These are phyloP conservation scores for Suhomyces choctaworum DNA, from an alignment of 1,139 yeast species.

Conservation along the genomic window DNA sequence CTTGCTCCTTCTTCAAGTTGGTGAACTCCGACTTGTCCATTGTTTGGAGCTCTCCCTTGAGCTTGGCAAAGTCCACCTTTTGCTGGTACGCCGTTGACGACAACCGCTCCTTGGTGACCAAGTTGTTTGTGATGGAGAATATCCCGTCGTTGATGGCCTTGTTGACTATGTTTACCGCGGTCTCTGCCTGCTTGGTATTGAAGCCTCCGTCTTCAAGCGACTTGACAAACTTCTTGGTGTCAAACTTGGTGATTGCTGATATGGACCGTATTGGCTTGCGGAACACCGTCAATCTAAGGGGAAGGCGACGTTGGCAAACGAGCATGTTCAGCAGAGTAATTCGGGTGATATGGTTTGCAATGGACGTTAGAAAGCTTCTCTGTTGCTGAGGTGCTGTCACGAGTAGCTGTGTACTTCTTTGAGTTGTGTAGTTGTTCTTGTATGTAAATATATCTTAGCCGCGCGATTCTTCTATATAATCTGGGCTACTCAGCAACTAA, in stretches of 20 bases:
- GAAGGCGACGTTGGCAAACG: too few relatives aligned
- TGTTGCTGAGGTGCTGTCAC: too few relatives aligned
- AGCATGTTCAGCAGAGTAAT: too few relatives aligned
- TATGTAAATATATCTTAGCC: too few relatives aligned
- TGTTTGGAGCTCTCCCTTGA: constrained; percentile 86
- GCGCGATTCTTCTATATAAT: too few relatives aligned
- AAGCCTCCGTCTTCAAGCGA: constrained; percentile 73
- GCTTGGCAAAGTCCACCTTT: constrained; percentile 92
- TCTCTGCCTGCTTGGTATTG: constrained; percentile 72
- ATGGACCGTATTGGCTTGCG: constrained; percentile 17
- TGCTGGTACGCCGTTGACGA: constrained; percentile 90
- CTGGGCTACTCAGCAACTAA: too few relatives aligned
- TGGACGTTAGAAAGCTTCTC: too few relatives aligned
- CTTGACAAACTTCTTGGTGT: constrained; percentile 74
- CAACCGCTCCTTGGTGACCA: constrained; percentile 79
- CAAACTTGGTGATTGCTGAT: constrained; percentile 56
- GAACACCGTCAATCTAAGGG: neutral
- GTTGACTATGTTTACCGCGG: constrained; percentile 73
- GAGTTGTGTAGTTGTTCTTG: too few relatives aligned
- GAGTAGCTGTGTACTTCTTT: too few relatives aligned
- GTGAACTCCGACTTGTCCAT: constrained; percentile 87
- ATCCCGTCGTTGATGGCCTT: constrained; percentile 83
- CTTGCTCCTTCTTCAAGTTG: constrained; percentile 82
- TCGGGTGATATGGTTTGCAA: too few relatives aligned
- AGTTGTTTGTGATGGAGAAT: constrained; percentile 66